Base-by-base conservation (phyloP, 306 rosid species). In the Boehmeria nivea region DNA sequence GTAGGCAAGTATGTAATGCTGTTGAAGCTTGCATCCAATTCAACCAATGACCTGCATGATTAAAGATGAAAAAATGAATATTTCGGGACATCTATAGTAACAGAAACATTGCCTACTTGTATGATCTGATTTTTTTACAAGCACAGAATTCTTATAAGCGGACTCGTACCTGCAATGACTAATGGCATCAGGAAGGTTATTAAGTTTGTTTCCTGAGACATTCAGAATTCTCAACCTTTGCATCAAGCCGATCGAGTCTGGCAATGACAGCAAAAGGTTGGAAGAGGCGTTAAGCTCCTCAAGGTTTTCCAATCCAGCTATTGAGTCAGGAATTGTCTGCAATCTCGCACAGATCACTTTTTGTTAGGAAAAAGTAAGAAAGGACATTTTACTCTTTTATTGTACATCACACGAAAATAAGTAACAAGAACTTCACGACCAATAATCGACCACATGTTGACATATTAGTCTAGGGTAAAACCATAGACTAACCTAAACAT, bases 131-230 rank as follows among this genome's bases (percentile, higher is more conserved):
- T 24, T 50, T 50, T 18, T 10, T 16, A 8, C 18, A 43, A 50
- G 19, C 6, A 12, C 6, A 6, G 0, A 23, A 16, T 53, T 31
- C 39, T 16, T 6, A 15, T 43, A n/a, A n/a, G n/a, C n/a, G n/a
- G n/a, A n/a, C n/a, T n/a, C n/a, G 38, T 71, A 91, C 99, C 86
- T 83, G 99, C 99, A 91, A 12, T 76, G 81, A 72, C 84, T 69
- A 47, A 87, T 77, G 47, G 93, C 54, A 62, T 91, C 96, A 37
- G 99, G 99, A 69, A 91, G 94, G 50, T 79, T 55, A 18, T 0
- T 50, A 20, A 91, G 69, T 84, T 83, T 91, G 86, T 91, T 91
- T 40, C 77, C 87, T 0, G 88, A 78, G 53, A 83, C 88, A 76
- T 70, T 78, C 43, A 91, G 80, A 40, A 82, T 20, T 64, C 80